These are phyloP conservation scores for Pseudogymnoascus sp. DNA, from an alignment of 2,329 filamentous ascomycete genomes.

Conservation along the genomic window DNA sequence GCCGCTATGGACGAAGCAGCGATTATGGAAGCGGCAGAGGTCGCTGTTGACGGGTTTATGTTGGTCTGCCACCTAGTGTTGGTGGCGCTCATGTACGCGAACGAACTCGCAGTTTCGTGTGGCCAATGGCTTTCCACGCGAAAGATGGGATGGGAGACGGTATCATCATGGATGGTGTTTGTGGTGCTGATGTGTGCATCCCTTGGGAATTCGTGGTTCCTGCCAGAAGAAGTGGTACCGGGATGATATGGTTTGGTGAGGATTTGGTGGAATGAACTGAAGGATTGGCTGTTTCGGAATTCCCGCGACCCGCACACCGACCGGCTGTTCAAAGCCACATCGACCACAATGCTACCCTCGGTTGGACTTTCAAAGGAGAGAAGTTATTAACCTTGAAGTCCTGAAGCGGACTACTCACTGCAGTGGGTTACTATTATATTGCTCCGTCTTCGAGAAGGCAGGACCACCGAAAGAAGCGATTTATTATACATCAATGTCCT, in stretches of 20 bases:
- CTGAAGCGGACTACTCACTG: neutral
- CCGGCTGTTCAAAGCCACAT: neutral
- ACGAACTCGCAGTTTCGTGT: slow-evolving; percentile 1
- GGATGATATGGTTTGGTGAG: neutral
- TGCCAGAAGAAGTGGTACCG: neutral
- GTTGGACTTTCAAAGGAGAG: neutral
- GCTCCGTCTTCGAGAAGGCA: neutral
- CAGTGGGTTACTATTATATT: neutral
- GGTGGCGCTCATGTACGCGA: slow-evolving; percentile 6
- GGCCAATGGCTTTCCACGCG: slow-evolving; percentile 4
- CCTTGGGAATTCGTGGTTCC: slow-evolving; percentile 3
- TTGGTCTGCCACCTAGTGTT: slow-evolving; percentile 2
- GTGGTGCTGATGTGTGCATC: neutral
- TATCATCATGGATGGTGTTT: neutral
- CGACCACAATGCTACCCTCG: neutral
- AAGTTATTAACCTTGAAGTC: neutral
- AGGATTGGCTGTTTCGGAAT: neutral
- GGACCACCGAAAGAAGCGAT: neutral
- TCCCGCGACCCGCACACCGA: neutral
- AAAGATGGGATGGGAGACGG: slow-evolving; percentile 2
- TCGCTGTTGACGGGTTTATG: neutral
- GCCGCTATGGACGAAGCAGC: slow-evolving; percentile 1
- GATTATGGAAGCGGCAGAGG: slow-evolving; percentile 7
- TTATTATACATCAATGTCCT: neutral
- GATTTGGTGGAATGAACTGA: neutral